Conservation (phyloP, 768 basidiomycete genomes). For the Boletus coccyginus region DNA sequence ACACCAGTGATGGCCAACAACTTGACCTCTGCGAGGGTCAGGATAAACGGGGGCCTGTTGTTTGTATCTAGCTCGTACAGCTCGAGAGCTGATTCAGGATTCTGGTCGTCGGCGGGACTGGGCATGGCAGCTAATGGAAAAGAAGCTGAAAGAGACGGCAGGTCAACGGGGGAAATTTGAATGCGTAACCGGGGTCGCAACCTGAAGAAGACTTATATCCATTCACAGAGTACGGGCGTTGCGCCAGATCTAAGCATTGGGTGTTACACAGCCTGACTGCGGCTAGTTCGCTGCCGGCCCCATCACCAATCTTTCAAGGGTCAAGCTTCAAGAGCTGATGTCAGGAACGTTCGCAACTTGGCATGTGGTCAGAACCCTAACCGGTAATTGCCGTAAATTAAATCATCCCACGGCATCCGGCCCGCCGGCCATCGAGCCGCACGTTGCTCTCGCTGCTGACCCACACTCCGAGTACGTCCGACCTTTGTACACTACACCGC, state of each 20-base stretch:
- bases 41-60: conserved; percentile 36
- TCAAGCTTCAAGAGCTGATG: not conserved
- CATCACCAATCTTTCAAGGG: not conserved
- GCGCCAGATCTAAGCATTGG: not conserved
- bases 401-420: no score
- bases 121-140: conserved; percentile 10
- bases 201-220: conserved; percentile 2
- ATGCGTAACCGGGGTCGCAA: not conserved
- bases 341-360: conserved; percentile 8
- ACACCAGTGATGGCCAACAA: conserved; percentile 61
- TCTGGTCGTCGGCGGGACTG: not conserved
- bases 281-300: not conserved
- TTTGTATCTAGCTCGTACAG: conserved; percentile 28
- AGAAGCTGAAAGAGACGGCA: not conserved
- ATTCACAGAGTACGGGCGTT: not conserved
- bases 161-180: not conserved
- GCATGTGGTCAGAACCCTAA: not conserved
- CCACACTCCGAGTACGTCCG: no score
- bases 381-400: no score
- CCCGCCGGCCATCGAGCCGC: no score
- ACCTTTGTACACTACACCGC: no score
- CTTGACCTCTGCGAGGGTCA: conserved; percentile 52
- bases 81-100: conserved; percentile 19
- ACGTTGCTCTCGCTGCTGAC: no score
- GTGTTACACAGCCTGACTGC: conserved; percentile 1